These are phyloP conservation scores for Capsicum chinense DNA, from an alignment of 257 asterid species.

Conservation along the genomic window DNA sequence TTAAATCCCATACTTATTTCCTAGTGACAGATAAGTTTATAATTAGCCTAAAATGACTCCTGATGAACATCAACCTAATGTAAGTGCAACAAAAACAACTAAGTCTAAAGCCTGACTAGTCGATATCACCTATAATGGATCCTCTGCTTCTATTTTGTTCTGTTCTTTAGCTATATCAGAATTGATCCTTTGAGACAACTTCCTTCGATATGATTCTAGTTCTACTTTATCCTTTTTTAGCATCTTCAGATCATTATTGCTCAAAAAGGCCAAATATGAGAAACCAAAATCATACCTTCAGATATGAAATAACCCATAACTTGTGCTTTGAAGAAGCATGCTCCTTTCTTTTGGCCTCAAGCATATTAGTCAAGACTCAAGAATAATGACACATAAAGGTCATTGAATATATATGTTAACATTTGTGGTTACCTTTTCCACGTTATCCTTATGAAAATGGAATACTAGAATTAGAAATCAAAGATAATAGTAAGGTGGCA, in stretches of 20 bases:
- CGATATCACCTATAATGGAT: neutral
- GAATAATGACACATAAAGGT: neutral
- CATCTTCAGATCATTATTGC: neutral
- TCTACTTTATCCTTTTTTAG: conserved; percentile 14
- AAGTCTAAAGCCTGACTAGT: neutral
- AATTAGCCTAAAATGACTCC: neutral
- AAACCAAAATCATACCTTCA: neutral
- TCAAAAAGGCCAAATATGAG: neutral
- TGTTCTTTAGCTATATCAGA: neutral
- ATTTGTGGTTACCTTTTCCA: neutral
- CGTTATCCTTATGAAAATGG: neutral
- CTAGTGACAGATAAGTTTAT: neutral
- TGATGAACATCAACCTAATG: neutral
- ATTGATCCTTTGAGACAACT: neutral
- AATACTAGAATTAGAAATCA: neutral
- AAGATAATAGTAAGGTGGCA: neutral
- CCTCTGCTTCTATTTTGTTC: neutral
- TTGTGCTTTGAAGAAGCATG: conserved; percentile 5
- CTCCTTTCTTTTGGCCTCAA: conserved; percentile 24
- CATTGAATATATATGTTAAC: neutral
- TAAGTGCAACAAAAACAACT: conserved; percentile 8
- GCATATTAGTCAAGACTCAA: neutral
- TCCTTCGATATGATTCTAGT: conserved; percentile 3
- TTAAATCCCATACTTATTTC: neutral
- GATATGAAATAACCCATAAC: neutral